Conservation (phyloP, 805 yeast genomes). For the Barnettozyma botsteinii region DNA sequence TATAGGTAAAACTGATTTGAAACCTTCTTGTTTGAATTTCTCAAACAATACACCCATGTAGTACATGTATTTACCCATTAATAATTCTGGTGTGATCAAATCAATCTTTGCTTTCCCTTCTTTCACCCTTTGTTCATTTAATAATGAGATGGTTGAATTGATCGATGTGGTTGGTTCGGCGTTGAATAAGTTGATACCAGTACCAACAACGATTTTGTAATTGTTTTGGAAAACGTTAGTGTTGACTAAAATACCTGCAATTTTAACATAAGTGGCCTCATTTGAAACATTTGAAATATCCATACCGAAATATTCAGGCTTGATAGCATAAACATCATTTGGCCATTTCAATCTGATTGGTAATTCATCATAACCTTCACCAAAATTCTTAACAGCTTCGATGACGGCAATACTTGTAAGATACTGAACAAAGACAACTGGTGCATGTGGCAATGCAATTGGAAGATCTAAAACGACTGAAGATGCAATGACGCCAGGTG, state of each 20-base stretch:
- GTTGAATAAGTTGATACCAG: constrained; percentile 80
- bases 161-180: constrained; percentile 91
- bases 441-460: constrained; percentile 37
- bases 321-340: constrained; percentile 76
- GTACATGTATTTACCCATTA: constrained; percentile 64
- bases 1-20: constrained; percentile 55
- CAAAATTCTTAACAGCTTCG: constrained; percentile 62
- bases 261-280: constrained; percentile 66
- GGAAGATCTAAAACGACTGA: constrained; percentile 62
- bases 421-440: constrained; percentile 83
- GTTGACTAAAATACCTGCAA: constrained; percentile 81
- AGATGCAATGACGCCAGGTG: constrained; percentile 83
- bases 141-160: constrained; percentile 56
- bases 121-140: constrained; percentile 47
- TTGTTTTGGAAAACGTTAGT: constrained; percentile 57
- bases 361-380: constrained; percentile 59
- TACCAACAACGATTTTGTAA: constrained; percentile 72
- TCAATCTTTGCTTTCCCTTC: constrained; percentile 31
- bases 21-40: constrained; percentile 59
- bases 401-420: constrained; percentile 77
- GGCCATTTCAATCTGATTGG: constrained; percentile 95
- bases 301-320: constrained; percentile 52
- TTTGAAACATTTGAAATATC: constrained; percentile 40
- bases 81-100: constrained; percentile 34
- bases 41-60: constrained; percentile 58